Conservation (phyloP, 371 early-diverging fungal genomes). For the Apophysomyces ossiformis region DNA sequence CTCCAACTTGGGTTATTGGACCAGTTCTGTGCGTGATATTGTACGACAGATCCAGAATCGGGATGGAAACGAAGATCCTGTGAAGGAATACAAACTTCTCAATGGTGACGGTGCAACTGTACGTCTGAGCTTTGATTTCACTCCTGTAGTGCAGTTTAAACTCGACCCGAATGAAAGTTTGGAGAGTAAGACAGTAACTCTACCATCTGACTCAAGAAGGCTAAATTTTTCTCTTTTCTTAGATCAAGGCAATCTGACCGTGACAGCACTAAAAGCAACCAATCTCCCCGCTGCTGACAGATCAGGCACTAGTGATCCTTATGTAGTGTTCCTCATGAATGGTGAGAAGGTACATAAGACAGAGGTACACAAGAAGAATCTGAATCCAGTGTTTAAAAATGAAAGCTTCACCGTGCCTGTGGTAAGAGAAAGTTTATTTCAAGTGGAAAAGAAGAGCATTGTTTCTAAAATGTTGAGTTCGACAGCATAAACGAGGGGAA, state of each 20-base stretch:
- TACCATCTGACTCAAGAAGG: neutral
- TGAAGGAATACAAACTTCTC: constrained; percentile 25
- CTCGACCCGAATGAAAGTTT: constrained; percentile 52
- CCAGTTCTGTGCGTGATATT: constrained; percentile 31
- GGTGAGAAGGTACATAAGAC: constrained; percentile 83
- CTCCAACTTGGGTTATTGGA: constrained; percentile 24
- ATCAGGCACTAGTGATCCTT: constrained; percentile 83
- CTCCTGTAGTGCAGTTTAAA: constrained; percentile 49
- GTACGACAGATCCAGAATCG: constrained; percentile 38
- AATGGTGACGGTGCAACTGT: constrained; percentile 38
- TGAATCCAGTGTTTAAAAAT: constrained; percentile 84
- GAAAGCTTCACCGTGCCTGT: constrained; percentile 75
- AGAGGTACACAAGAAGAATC: constrained; percentile 75
- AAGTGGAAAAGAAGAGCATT: neutral
- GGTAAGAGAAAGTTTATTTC: constrained; percentile 17
- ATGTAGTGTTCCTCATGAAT: constrained; percentile 71
- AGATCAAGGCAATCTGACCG: constrained; percentile 56
- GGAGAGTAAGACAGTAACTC: constrained; percentile 31
- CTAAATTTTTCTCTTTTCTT: neutral
- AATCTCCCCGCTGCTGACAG: constrained; percentile 57
- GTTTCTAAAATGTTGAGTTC: neutral
- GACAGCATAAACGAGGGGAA: constrained; percentile 45
- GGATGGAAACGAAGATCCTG: constrained; percentile 20
- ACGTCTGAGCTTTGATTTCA: constrained; percentile 41
- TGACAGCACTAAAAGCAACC: constrained; percentile 45